Evolutionary conservation across 805 yeast species (phyloP), one percentile per base, ranked within the genome.

Genomic region (Tetrapisispora arboricola): DNA sequence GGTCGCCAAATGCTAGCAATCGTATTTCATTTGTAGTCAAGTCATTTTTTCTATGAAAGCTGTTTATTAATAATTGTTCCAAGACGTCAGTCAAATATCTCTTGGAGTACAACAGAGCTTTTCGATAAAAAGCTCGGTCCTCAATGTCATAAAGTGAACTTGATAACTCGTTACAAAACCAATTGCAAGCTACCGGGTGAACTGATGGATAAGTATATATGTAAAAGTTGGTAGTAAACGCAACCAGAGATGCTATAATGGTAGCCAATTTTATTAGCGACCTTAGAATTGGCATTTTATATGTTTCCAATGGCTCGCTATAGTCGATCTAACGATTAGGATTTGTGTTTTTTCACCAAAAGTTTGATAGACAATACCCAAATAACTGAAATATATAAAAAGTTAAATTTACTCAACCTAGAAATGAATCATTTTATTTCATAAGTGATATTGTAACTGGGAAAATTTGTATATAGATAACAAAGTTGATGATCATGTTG

Each of bases 1-100:
- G 98, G 55, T 92, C 98, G 6, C 97, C 98, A 60, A 87, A 80
- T 6, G 95, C 82, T 48, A 88, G 60, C 61, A 92, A 61, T 46
- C 75, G 76, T 39, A 88, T 29, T 30, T 20, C 30, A 21, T 36
- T 16, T 6, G 6, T 12, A 16, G n/a, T 26, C 12, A 17, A 2
- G 17, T n/a, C 19, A 20, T 22, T 12, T 31, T 28, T 3, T 12
- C 26, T 5, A 5, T 7, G 11, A 21, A 13, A 13, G 15, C 5
- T 46, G 26, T 12, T 55, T 46, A 13, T 49, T 46, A 42, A 54
- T 43, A 36, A n/a, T 15, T 31, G 22, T 25, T 24, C 15, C 6
- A 9, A 3, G 4, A 31, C 31, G 18, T 38, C 40, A 7, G 18
- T 24, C 8, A 31, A 1, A n/a, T 38, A 38, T 13, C 25, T n/a